Evolutionary conservation across 257 asterid species (phyloP).

Genomic region (Rehmannia glutinosa): DNA sequence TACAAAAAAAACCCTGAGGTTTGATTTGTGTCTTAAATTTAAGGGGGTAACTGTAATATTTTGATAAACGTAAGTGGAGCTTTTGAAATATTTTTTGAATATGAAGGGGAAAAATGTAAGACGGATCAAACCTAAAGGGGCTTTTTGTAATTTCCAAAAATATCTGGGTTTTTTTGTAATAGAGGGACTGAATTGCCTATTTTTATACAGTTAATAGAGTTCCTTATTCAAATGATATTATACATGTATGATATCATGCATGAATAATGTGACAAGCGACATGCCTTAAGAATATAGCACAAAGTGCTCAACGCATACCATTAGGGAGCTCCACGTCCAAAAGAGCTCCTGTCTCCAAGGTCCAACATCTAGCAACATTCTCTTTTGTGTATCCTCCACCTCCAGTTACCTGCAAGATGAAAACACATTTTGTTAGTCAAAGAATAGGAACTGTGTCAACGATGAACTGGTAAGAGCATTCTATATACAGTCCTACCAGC

Average conservation of each 20-base stretch:
- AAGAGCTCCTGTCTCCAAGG: conserved; percentile 93
- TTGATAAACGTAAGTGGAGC: no score
- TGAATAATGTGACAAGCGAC: neutral
- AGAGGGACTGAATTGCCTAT: no score
- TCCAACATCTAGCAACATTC: conserved; percentile 99
- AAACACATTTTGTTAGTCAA: conserved; percentile 9
- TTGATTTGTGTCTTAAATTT: no score
- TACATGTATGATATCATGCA: neutral
- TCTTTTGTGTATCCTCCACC: conserved; percentile 99
- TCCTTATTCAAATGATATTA: neutral
- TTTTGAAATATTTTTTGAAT: no score
- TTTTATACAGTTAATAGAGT: no score
- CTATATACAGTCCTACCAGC: conserved; percentile 53
- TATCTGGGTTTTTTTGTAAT: no score
- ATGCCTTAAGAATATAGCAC: neutral
- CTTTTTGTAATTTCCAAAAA: no score
- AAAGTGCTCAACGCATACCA: conserved; percentile 39
- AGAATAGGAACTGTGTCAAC: neutral
- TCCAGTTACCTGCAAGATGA: conserved; percentile 80
- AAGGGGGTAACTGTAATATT: no score
- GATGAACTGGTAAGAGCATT: neutral
- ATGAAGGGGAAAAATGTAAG: no score
- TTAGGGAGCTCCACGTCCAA: conserved; percentile 77
- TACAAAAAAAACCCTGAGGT: no score
- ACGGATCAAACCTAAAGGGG: no score